Conservation (phyloP, 768 basidiomycete species). For the Termitomyces sp. region DNA sequence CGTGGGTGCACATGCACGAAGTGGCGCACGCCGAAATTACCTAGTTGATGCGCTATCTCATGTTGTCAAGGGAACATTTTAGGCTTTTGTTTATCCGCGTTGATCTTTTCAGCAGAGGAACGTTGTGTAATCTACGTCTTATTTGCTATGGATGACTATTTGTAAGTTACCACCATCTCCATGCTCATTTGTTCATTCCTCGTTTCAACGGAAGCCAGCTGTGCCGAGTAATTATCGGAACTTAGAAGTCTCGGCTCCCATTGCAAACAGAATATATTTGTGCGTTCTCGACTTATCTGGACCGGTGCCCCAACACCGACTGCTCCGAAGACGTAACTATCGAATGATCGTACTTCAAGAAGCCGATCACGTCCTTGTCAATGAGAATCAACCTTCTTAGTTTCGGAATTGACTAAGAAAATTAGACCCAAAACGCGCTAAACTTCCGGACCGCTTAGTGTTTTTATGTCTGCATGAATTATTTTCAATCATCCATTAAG, state of each 20-base stretch:
- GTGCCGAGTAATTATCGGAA: not conserved
- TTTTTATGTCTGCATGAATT: too few species aligned
- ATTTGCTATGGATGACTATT: not conserved
- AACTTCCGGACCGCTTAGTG: not conserved
- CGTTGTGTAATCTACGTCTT: too few species aligned
- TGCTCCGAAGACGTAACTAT: not conserved
- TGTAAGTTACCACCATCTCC: not conserved
- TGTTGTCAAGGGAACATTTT: not conserved
- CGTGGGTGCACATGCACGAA: not conserved
- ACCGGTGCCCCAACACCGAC: too few species aligned
- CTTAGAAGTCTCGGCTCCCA: not conserved
- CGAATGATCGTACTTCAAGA: not conserved
- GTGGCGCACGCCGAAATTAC: not conserved
- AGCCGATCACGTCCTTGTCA: too few species aligned
- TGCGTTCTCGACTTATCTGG: too few species aligned
- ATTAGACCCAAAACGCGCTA: not conserved
- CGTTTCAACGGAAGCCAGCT: not conserved
- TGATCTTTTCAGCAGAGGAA: not conserved
- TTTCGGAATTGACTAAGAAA: not conserved
- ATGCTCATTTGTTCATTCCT: not conserved
- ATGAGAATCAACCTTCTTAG: not conserved
- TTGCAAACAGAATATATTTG: not conserved
- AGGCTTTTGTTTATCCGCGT: not conserved
- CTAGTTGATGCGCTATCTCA: not conserved
- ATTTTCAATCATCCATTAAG: too few species aligned